Base-by-base conservation (phyloP, 768 basidiomycete genomes). In the Daedalea quercina region DNA sequence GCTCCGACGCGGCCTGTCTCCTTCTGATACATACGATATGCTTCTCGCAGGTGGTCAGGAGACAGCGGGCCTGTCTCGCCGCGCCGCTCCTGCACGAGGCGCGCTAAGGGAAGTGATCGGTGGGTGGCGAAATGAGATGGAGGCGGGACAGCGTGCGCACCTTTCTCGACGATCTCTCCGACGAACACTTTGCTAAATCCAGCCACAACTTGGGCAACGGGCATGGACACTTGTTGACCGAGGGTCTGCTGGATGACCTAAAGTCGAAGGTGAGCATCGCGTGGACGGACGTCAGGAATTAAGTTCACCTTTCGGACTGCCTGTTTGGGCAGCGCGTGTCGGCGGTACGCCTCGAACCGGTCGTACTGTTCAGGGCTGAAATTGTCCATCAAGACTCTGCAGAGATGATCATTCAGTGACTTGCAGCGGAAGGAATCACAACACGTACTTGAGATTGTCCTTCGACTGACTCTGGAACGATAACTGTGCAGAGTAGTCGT, bases 101-200 rank as follows among this genome's bases (percentile, higher is more conserved):
- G 87, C 20, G 90, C 92, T 93, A 62, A 9, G 37, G 31, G 57
- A 45, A 12, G 33, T 37, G 37, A 22, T 24, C n/a, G 51, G 34
- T n/a, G 0, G 2, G 34, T 22, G 25, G n/a, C 24, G 31, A 24
- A 0, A 20, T 35, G 43, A 31, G 9, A 28, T 17, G 28, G 1
- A 51, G 9, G 3, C n/a, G n/a, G n/a, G n/a, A n/a, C n/a, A 1
- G 61, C 74, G 51, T 46, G 11, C 28, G 11, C 28, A 90, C 91
- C 91, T 70, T 87, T 88, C 64, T 94, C 92, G 17, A 94, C 79
- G 4, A 95, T 88, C 66, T 94, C 92, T 2, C 93, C 93, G 2
- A 95, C 90, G 55, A 94, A 95, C 0, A 95, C 31, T 63, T 94
- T 95, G 13, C 81, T 78, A 53, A 95, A 87, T 55, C 93, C 93